Conservation (phyloP, 345 rosid genomes). For the Leavenworthia alabamica region DNA sequence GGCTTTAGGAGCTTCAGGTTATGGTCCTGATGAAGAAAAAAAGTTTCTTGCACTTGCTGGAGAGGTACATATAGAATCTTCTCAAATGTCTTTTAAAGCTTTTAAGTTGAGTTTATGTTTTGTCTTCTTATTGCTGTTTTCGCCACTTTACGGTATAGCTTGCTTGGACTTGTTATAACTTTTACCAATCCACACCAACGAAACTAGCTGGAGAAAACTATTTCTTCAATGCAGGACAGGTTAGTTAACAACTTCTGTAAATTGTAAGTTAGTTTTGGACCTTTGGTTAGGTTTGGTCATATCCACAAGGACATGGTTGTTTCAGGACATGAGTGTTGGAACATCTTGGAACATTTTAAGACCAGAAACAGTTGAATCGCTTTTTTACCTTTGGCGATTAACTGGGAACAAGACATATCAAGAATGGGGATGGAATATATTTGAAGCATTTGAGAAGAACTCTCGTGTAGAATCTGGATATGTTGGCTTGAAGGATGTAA, state of each 20-base stretch:
- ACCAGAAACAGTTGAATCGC: conserved; percentile 95
- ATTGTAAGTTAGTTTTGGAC: not conserved
- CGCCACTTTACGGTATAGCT: conserved; percentile 50
- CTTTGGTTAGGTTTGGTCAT: conserved; percentile 6
- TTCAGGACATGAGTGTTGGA: conserved; percentile 94
- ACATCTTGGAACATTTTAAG: conserved; percentile 95
- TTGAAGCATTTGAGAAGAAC: conserved; percentile 88
- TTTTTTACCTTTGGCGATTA: conserved; percentile 88
- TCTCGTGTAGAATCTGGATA: conserved; percentile 82
- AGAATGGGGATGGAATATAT: conserved; percentile 99
- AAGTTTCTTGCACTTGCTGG: conserved; percentile 77
- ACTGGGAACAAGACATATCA: conserved; percentile 92
- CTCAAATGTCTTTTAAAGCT: not conserved
- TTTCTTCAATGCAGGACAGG: conserved; percentile 73
- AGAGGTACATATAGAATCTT: conserved; percentile 48
- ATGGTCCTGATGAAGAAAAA: conserved; percentile 66
- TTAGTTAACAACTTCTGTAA: not conserved
- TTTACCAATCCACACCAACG: conserved; percentile 86
- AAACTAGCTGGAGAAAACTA: conserved; percentile 97
- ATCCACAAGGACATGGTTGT: conserved; percentile 3
- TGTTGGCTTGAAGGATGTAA: conserved; percentile 94
- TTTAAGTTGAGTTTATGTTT: not conserved
- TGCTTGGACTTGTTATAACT: conserved; percentile 97
- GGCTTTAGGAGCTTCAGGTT: conserved; percentile 89
- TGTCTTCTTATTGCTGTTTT: conserved; percentile 1